These are phyloP conservation scores for Triangularia verruculosa DNA, from an alignment of 2,329 filamentous ascomycete species.

Conservation along the genomic window DNA sequence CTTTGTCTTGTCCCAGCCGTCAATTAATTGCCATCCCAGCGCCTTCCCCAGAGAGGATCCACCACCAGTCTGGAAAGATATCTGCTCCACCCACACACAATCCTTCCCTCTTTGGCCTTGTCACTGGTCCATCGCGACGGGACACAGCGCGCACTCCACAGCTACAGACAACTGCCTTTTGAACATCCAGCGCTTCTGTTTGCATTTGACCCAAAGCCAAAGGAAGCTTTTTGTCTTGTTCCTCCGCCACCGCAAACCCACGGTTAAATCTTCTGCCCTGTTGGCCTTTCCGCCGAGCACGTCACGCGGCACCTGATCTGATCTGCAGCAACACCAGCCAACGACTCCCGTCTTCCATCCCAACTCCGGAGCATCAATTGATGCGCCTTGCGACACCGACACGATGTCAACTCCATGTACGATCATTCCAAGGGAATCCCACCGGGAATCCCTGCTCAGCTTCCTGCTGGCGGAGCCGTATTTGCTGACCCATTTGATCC, in stretches of 20 bases:
- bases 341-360: conserved; percentile 12
- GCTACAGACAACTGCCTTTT: background rate
- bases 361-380: conserved; percentile 17
- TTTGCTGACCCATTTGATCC: conserved; percentile 17
- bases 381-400: conserved; percentile 21
- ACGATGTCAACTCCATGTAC: conserved; percentile 28
- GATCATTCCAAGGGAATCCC: background rate
- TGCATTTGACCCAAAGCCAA: background rate
- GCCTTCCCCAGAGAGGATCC: background rate
- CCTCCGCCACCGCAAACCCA: background rate
- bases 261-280: background rate
- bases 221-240: background rate
- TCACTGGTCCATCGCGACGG: conserved; percentile 1
- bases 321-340: conserved; percentile 7
- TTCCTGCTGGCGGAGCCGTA: background rate
- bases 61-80: background rate
- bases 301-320: conserved; percentile 4
- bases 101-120: conserved; percentile 1
- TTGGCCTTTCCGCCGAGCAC: background rate
- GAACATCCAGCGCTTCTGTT: background rate
- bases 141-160: background rate
- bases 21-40: background rate
- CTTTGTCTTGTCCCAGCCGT: background rate
- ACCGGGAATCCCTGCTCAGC: background rate
- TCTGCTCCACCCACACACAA: conserved; percentile 8